A percentile compares a stretch with the other conserved stretches of the same genome.
Conservation (phyloP, 495 filamentous ascomycete genomes). For the Aspergillus leporis region DNA sequence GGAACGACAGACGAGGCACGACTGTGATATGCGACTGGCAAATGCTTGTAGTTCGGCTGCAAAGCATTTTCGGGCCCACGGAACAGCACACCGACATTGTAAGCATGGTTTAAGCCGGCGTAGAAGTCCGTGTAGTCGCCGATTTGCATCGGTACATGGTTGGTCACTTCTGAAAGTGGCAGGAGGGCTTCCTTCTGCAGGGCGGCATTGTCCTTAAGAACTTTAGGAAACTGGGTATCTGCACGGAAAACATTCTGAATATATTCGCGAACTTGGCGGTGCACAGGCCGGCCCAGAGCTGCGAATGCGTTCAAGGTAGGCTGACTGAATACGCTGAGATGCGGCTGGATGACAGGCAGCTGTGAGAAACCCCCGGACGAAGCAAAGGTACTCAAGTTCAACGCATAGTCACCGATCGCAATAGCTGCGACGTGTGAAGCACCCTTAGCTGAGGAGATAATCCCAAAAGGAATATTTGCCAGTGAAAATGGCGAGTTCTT, state of each 20-base stretch:
- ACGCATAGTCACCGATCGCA: constrained; percentile 73
- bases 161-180: constrained; percentile 58
- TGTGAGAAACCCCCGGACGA: constrained; percentile 58
- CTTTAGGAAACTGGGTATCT: constrained; percentile 57
- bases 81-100: constrained; percentile 77
- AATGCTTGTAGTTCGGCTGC: constrained; percentile 86
- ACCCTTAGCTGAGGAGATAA: constrained; percentile 63
- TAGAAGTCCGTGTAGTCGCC: constrained; percentile 99
- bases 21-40: constrained; percentile 89
- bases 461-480: constrained; percentile 90
- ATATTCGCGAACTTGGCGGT: constrained; percentile 69
- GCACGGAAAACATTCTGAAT: constrained; percentile 70
- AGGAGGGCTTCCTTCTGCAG: constrained; percentile 56
- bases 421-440: constrained; percentile 65
- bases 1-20: constrained; percentile 76
- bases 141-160: constrained; percentile 82
- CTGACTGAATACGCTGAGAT: constrained; percentile 64
- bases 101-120: constrained; percentile 87
- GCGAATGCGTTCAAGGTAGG: constrained; percentile 83
- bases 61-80: constrained; percentile 79
- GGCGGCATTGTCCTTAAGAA: constrained; percentile 57
- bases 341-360: constrained; percentile 57
- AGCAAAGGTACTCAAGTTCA: constrained; percentile 72
- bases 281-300: constrained; percentile 67
- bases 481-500: constrained; percentile 75